Evolutionary conservation across 2,329 filamentous ascomycete genomes (phyloP), one percentile per base, ranked within the genome.

Genomic region (Scedosporium apiospermum): DNA sequence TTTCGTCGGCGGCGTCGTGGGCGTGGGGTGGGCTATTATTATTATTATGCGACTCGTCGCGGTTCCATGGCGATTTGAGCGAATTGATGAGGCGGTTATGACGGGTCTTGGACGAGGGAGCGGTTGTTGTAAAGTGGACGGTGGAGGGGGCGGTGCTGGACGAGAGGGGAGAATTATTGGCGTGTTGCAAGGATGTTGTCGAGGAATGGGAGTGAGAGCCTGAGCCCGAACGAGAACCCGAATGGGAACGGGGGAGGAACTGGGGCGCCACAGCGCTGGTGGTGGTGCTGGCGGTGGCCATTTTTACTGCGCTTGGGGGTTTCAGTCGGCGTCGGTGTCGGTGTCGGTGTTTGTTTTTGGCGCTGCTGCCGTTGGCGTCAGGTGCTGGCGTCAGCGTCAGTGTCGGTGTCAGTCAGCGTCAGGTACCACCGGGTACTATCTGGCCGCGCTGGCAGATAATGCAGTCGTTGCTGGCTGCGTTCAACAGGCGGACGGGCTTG

Each of bases 1-100:
- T 84, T 65, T 65, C 69, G 64, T 62, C 9, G 57, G 60, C 26
- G 59, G 60, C 38, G 61, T 61, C 18, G 60, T n/a, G 38, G 23
- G 30, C 5, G 6, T 5, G 30, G 30, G 5, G 4, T 5, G 4
- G 4, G 27, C 27, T 30, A 30, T 30, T 34, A 34, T 53, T 58
- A 42, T 58, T 55, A 51, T 62, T 62, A 62, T 57, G 61, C 61
- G 55, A 51, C 60, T 61, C 60, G 55, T 57, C 53, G 44, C 61
- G 61, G 61, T 23, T 57, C 61, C 61, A 62, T 62, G 60, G 53
- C 42, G 63, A 55, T 62, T 41, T 62, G 61, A 58, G 49, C 34
- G 58, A 63, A 63, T 63, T 57, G 61, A 63, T 51, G 44, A 62
- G 55, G 55, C 44, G 23, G 53, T 34, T 38, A 27, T 57, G 38